Percentiles rank a stretch among this genome's conserved stretches.
phyloP scores from a whole-genome alignment of 305 asterid species.

The Fraxinus ornus region DNA sequence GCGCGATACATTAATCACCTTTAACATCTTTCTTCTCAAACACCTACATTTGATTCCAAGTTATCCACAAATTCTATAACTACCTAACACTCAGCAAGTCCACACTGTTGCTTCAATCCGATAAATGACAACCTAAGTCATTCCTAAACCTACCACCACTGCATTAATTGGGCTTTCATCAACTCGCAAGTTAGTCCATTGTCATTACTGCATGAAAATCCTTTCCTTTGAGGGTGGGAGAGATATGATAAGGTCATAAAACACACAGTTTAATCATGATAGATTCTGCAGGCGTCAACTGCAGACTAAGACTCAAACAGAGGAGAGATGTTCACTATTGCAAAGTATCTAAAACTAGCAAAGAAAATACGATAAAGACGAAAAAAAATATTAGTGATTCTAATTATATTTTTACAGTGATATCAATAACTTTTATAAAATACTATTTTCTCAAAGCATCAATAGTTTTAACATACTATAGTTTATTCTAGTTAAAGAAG shows the following conservation, averaged over 20 bases:
- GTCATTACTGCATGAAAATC: not conserved
- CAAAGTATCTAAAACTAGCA: not conserved
- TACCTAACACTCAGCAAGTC: not conserved
- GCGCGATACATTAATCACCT: constrained; percentile 13
- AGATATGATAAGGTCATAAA: not conserved
- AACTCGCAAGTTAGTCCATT: not conserved
- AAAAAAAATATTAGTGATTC: not conserved
- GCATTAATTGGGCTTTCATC: not conserved
- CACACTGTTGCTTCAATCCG: not conserved
- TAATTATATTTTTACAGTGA: not conserved
- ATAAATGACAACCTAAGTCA: not conserved
- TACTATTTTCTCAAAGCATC: not conserved
- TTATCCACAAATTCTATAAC: not conserved
- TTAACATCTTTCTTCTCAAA: not conserved
- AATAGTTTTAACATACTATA: not conserved
- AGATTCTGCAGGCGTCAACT: not conserved
- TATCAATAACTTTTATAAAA: not conserved
- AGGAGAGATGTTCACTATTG: not conserved
- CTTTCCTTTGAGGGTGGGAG: not conserved
- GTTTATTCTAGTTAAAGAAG: not conserved
- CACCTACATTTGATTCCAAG: not conserved
- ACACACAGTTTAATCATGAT: not conserved
- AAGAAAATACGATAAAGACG: not conserved
- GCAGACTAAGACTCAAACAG: not conserved
- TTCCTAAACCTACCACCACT: not conserved